A percentile compares a stretch with the other conserved stretches of the same genome.
These are phyloP conservation scores for Penicillium riverlandense DNA, from an alignment of 495 filamentous ascomycete genomes.

Conservation along the genomic window DNA sequence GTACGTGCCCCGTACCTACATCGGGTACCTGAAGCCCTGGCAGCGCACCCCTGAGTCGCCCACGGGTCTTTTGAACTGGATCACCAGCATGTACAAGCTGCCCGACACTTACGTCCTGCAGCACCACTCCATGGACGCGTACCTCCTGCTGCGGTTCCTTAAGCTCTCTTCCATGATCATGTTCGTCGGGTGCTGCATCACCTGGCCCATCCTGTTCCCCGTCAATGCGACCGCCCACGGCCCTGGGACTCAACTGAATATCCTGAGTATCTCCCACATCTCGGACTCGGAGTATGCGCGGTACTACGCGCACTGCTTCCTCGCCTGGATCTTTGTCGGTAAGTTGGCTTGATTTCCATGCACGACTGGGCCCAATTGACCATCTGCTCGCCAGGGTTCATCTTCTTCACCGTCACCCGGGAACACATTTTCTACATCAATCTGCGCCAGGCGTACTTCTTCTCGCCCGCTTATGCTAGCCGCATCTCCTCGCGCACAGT, in stretches of 20 bases:
- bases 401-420: conserved; percentile 83
- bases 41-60: conserved; percentile 63
- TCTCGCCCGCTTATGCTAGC: conserved; percentile 79
- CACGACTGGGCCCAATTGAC: conserved; percentile 1
- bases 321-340: conserved; percentile 71
- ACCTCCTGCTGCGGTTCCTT: conserved; percentile 80
- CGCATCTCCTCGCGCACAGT: conserved; percentile 93
- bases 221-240: conserved; percentile 70
- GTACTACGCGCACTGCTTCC: conserved; percentile 70
- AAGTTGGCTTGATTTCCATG: neutral
- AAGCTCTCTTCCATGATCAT: conserved; percentile 64
- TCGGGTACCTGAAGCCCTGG: conserved; percentile 62
- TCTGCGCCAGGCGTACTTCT: conserved; percentile 86
- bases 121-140: conserved; percentile 84
- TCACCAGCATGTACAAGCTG: conserved; percentile 67
- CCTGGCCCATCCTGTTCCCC: conserved; percentile 80
- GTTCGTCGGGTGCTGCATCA: conserved; percentile 74
- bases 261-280: conserved; percentile 74
- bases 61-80: conserved; percentile 67
- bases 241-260: conserved; percentile 58
- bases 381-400: conserved; percentile 44
- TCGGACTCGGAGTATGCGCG: conserved; percentile 42
- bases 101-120: conserved; percentile 80
- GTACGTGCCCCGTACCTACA: conserved; percentile 85
- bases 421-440: conserved; percentile 95